These are phyloP conservation scores for Termitomyces sp. DNA, from an alignment of 1,284 basidiomycete species.

Conservation along the genomic window DNA sequence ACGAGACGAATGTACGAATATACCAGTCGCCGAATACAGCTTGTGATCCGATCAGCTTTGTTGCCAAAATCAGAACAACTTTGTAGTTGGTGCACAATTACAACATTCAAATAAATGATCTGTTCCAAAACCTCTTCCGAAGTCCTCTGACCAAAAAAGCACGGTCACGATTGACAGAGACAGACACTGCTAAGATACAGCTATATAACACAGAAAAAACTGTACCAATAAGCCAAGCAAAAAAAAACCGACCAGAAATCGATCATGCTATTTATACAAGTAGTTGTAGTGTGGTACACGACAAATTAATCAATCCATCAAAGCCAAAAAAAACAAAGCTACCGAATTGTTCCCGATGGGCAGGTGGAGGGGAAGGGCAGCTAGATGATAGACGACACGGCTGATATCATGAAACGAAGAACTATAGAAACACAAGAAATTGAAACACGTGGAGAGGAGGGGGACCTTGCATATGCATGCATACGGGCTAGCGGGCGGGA, in stretches of 20 bases:
- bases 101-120: no score
- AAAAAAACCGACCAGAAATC: not conserved
- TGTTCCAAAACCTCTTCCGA: no score
- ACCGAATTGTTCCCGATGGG: slow-evolving; percentile 1
- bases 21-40: no score
- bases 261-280: slow-evolving; percentile 10
- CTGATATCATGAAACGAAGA: not conserved
- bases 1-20: no score
- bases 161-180: not conserved
- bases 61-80: no score
- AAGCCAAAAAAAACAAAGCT: slow-evolving; percentile 5
- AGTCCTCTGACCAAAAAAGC: not conserved
- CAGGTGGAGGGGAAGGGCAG: not conserved
- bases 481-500: no score
- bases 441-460: not conserved
- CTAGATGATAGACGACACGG: not conserved
- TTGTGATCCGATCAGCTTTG: no score
- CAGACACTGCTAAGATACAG: not conserved
- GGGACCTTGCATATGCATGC: not conserved
- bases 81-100: no score
- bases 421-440: slow-evolving; percentile 9
- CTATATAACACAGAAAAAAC: not conserved
- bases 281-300: slow-evolving; percentile 4
- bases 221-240: not conserved
- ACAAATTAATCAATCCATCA: slow-evolving; percentile 4